phyloP scores from a whole-genome alignment of 2,329 filamentous ascomycete genomes.

The Xylariaceae sp. region DNA sequence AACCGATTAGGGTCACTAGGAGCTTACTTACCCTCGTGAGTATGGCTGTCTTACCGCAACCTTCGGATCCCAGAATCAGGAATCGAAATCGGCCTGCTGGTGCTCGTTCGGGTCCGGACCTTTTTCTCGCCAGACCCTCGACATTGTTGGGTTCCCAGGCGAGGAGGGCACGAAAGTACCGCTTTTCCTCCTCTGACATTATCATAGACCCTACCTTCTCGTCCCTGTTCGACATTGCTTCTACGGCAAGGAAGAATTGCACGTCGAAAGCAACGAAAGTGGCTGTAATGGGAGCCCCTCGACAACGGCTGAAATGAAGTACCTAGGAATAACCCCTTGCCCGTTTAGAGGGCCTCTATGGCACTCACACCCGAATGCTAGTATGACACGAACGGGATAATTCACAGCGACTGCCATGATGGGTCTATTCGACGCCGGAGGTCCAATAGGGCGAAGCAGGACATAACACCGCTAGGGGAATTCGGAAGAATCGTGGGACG shows the following conservation, averaged over 20 bases:
- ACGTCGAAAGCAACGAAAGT: not conserved
- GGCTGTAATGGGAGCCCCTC: not conserved
- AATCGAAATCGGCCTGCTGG: constrained; percentile 37
- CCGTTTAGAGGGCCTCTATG: too few species aligned
- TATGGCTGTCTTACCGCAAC: constrained; percentile 41
- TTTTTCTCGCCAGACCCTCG: constrained; percentile 23
- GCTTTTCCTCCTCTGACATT: constrained; percentile 39
- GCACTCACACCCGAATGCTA: not conserved
- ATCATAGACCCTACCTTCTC: constrained; percentile 27
- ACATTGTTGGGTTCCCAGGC: constrained; percentile 36
- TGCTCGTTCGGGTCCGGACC: constrained; percentile 16
- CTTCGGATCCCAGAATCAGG: constrained; percentile 38
- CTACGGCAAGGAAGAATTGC: not conserved
- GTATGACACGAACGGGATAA: constrained; percentile 17
- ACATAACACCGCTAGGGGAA: constrained; percentile 24
- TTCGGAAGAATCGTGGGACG: constrained; percentile 22
- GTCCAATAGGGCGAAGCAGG: constrained; percentile 7
- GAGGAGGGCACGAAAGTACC: constrained; percentile 40
- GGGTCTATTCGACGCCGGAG: constrained; percentile 13
- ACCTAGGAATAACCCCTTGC: not conserved
- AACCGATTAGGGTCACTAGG: not conserved
- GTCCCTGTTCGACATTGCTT: constrained; percentile 9
- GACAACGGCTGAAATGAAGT: not conserved
- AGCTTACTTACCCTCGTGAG: constrained; percentile 34
- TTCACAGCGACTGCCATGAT: constrained; percentile 7